phyloP scores from a whole-genome alignment of 371 early-diverging fungal genomes.

The Mucor velutinosus region DNA sequence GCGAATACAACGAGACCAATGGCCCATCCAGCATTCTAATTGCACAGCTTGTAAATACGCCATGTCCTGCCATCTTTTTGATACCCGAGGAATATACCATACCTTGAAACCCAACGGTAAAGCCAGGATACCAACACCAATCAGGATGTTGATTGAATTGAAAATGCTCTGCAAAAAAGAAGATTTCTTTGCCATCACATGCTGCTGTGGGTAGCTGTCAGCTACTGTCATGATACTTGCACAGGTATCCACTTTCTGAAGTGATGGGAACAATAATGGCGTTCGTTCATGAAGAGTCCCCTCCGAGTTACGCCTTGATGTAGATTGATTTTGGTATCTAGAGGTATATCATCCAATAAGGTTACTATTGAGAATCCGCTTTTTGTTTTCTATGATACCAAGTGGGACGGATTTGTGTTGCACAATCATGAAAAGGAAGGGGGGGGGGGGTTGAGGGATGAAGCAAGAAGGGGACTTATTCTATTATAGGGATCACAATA shows the following conservation, averaged over 20 bases:
- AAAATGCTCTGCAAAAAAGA: conserved; percentile 53
- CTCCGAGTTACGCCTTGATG: conserved; percentile 14
- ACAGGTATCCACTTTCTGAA: conserved; percentile 34
- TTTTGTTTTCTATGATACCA: neutral
- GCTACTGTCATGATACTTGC: conserved; percentile 40
- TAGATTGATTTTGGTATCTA: neutral
- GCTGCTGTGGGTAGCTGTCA: conserved; percentile 31
- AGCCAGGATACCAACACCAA: conserved; percentile 63
- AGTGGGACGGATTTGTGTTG: neutral
- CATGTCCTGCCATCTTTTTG: neutral
- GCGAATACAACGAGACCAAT: conserved; percentile 59
- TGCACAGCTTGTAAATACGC: neutral
- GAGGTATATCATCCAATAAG: neutral
- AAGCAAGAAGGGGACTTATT: neutral
- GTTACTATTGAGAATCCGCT: neutral
- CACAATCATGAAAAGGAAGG: neutral
- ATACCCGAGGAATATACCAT: neutral
- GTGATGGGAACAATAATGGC: conserved; percentile 27
- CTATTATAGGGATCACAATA: neutral
- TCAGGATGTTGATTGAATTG: conserved; percentile 67
- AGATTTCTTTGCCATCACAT: conserved; percentile 31
- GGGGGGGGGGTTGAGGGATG: neutral
- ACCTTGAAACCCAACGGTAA: conserved; percentile 66
- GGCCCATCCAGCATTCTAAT: conserved; percentile 63
- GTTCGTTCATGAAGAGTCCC: conserved; percentile 21